phyloP scores from a whole-genome alignment of 2,329 filamentous ascomycete genomes.

The Keithomyces neogunnii region DNA sequence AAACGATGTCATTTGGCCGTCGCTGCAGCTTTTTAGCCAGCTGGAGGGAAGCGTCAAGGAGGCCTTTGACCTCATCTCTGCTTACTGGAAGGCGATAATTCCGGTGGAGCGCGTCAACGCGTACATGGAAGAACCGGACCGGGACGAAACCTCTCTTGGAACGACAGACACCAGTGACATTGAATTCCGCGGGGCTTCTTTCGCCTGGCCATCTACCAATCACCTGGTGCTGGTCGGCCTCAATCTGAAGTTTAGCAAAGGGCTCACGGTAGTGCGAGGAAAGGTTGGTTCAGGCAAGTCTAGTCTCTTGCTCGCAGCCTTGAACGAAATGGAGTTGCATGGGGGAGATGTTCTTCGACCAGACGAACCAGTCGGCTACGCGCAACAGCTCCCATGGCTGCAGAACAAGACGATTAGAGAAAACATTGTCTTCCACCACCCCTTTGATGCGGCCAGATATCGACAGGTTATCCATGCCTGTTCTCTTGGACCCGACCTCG shows the following conservation, averaged over 20 bases:
- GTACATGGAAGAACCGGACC: constrained; percentile 82
- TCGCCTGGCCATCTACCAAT: constrained; percentile 67
- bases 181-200: constrained; percentile 56
- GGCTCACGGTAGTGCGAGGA: constrained; percentile 48
- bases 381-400: constrained; percentile 55
- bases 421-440: constrained; percentile 55
- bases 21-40: constrained; percentile 70
- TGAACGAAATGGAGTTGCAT: constrained; percentile 59
- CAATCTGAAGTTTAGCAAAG: constrained; percentile 35
- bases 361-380: constrained; percentile 43
- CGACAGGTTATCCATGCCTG: constrained; percentile 52
- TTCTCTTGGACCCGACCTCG: constrained; percentile 46
- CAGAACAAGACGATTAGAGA: constrained; percentile 58
- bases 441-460: constrained; percentile 47
- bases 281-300: constrained; percentile 55
- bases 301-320: constrained; percentile 47
- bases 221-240: constrained; percentile 41
- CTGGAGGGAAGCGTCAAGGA: constrained; percentile 67
- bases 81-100: constrained; percentile 73
- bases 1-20: constrained; percentile 80
- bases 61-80: constrained; percentile 66
- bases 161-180: constrained; percentile 30
- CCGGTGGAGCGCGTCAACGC: constrained; percentile 73
- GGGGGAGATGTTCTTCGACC: constrained; percentile 40
- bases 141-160: constrained; percentile 40